Conservation (phyloP, 192 early-diverging fungal genomes). For the Gonapodya prolifera region DNA sequence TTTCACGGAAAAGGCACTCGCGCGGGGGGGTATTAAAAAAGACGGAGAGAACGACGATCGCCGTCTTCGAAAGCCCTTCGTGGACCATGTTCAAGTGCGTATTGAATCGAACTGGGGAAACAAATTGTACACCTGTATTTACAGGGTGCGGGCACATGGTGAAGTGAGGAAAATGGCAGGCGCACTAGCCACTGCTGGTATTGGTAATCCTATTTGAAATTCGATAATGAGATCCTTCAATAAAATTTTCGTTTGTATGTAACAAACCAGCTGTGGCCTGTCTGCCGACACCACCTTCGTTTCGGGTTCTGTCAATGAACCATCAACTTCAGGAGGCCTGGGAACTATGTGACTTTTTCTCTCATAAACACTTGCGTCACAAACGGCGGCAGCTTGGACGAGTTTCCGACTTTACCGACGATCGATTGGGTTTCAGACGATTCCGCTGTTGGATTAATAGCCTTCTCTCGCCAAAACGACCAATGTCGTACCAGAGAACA, state of each 20-base stretch:
- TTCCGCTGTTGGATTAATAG: no score
- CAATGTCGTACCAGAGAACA: no score
- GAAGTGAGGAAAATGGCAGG: background rate
- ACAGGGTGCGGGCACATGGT: constrained; percentile 5
- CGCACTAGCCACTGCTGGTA: background rate
- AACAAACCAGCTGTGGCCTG: background rate
- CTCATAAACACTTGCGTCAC: no score
- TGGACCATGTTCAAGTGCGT: background rate
- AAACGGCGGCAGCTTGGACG: no score
- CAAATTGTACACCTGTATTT: background rate
- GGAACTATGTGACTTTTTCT: no score
- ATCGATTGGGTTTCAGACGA: no score
- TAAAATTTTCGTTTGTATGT: no score
- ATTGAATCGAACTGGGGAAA: constrained; percentile 1
- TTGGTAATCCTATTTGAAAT: background rate
- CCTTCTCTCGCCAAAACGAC: no score
- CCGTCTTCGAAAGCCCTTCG: background rate
- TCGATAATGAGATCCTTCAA: background rate
- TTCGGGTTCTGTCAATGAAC: no score
- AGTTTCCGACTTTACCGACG: no score
- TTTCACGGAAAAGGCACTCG: background rate
- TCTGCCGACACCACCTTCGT: background rate
- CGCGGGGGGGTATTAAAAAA: background rate
- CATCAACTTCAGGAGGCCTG: no score
- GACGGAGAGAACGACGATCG: background rate